phyloP scores from a whole-genome alignment of 2,329 filamentous ascomycete genomes.

The Alternaria arbusti region DNA sequence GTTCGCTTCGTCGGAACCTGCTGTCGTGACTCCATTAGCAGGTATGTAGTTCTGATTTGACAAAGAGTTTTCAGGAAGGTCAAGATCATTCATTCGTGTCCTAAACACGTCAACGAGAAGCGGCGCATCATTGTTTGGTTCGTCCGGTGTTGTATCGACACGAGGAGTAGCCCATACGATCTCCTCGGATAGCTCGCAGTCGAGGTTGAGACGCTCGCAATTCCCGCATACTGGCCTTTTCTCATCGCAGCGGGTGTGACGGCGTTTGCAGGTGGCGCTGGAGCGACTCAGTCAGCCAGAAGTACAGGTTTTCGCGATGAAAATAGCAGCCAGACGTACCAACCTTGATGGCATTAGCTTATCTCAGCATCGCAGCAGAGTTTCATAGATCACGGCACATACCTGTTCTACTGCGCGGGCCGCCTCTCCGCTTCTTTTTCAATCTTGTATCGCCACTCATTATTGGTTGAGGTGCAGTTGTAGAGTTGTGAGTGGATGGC shows the following conservation, averaged over 20 bases:
- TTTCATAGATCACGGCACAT: not conserved
- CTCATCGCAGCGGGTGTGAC: constrained; percentile 46
- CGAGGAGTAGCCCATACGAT: constrained; percentile 15
- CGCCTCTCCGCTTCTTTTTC: constrained; percentile 35
- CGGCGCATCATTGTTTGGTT: constrained; percentile 4
- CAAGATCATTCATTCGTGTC: constrained; percentile 31
- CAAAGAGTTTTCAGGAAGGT: constrained; percentile 19
- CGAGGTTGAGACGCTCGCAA: constrained; percentile 37
- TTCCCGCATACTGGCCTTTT: constrained; percentile 43
- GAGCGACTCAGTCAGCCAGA: not conserved
- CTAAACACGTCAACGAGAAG: constrained; percentile 32
- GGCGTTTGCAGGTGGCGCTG: constrained; percentile 42
- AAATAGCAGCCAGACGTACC: not conserved
- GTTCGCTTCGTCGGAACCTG: constrained; percentile 4
- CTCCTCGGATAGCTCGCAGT: constrained; percentile 36
- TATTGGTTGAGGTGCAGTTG: not conserved
- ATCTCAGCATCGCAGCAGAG: not conserved
- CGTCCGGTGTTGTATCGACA: constrained; percentile 1
- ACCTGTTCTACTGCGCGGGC: constrained; percentile 34
- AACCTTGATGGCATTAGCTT: constrained; percentile 7
- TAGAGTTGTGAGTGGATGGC: not conserved
- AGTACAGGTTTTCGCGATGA: not conserved
- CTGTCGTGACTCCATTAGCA: constrained; percentile 18
- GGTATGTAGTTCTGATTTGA: constrained; percentile 14
- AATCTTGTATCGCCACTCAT: constrained; percentile 4